Evolutionary conservation across 768 basidiomycete species (phyloP).

Genomic region (Boletus rubroflammeus): DNA sequence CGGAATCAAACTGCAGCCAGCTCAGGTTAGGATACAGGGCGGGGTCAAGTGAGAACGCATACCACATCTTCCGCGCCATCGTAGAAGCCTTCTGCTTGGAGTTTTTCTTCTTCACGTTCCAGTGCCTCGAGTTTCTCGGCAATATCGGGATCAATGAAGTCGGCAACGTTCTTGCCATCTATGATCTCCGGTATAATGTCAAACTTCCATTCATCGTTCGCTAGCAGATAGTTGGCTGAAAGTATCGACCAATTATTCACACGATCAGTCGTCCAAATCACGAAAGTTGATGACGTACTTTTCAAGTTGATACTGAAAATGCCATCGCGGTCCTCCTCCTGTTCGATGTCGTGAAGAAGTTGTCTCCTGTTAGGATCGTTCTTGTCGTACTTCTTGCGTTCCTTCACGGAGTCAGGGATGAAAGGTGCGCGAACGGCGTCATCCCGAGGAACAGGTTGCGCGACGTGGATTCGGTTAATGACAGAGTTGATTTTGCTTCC

Average conservation of each 20-base stretch:
- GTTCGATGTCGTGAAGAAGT: constrained; percentile 79
- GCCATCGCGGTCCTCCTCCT: constrained; percentile 84
- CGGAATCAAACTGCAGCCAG: constrained; percentile 44
- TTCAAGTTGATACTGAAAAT: constrained; percentile 89
- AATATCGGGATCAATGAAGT: constrained; percentile 98
- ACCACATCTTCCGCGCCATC: constrained; percentile 87
- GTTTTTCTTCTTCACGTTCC: constrained; percentile 91
- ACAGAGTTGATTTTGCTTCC: constrained; percentile 90
- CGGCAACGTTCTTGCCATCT: constrained; percentile 98
- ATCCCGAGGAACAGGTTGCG: constrained; percentile 86
- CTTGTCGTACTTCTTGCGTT: constrained; percentile 80
- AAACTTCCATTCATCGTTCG: constrained; percentile 90
- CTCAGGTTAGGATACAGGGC: not conserved
- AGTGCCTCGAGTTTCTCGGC: constrained; percentile 95
- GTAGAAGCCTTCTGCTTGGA: constrained; percentile 95
- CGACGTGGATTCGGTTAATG: constrained; percentile 94
- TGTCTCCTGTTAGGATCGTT: constrained; percentile 72
- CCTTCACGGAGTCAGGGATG: constrained; percentile 83
- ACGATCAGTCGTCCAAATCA: not conserved
- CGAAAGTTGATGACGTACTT: constrained; percentile 44
- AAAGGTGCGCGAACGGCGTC: constrained; percentile 84
- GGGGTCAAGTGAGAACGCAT: constrained; percentile 18
- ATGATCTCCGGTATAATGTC: constrained; percentile 98
- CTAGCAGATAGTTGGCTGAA: constrained; percentile 85
- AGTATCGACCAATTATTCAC: constrained; percentile 3